Evolutionary conservation across 2,329 filamentous ascomycete genomes (phyloP), one percentile per base, ranked within the genome.

Genomic region (Exophiala mesophila): DNA sequence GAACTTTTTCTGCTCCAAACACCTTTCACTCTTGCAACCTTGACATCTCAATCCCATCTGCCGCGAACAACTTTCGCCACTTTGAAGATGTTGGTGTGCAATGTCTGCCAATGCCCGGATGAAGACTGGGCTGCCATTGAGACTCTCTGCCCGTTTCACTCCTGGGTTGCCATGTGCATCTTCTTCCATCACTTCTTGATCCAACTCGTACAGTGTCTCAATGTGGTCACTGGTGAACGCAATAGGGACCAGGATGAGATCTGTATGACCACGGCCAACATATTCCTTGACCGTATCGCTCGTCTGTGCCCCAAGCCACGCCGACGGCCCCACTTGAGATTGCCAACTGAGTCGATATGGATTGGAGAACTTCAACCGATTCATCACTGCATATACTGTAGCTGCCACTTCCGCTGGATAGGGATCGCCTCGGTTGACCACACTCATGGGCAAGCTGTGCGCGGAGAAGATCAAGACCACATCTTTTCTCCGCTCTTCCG

Each of bases 161-260:
- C 89, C 88, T 1, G 78, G 68, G 57, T 85, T 78, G 10, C 84
- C 81, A 1, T 52, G 39, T 1, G 52, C 50, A 78, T 87, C 64
- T 51, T 94, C 89, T 44, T 87, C 85, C 59, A 98, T 97, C 28
- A 98, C 88, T 66, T 98, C 92, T 57, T 87, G 75, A 63, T 98
- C 92, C 39, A 98, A 71, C 65, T 98, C 92, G 62, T 83, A 97
- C 1, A 98, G 72, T 0, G 92, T 98, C 69, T 98, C 92, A 55
- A 98, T 98, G 62, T 98, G 92, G 59, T 98, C 92, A n/a, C 87
- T 94, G 0, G 92, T 98, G 63, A 98, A 98, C 4, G 92, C 92
- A 53, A 98, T 94, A 0, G 92, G 92, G 42, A 98, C 88, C 5
- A 98, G 73, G 1, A 96, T 74, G 41, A 98, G 73, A 60, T 98